Conservation (phyloP, 805 yeast species). For the Saturnispora mendoncae region DNA sequence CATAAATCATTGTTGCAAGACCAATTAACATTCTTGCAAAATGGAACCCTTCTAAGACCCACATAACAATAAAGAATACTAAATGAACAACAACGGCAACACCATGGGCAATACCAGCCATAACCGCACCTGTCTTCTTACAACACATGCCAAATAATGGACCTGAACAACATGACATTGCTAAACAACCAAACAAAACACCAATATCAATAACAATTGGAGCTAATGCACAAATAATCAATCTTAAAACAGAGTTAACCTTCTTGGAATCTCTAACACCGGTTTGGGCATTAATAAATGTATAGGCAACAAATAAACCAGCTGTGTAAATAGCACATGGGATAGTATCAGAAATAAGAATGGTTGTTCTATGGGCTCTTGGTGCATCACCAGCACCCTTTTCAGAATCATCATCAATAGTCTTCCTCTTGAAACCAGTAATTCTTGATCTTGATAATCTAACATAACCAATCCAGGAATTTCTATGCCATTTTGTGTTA, state of each 20-base stretch:
- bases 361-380: constrained; percentile 73
- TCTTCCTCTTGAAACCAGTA: constrained; percentile 55
- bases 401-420: constrained; percentile 70
- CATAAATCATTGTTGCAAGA: constrained; percentile 69
- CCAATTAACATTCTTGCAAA: constrained; percentile 86
- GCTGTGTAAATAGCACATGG: constrained; percentile 70
- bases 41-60: constrained; percentile 92
- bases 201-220: constrained; percentile 91
- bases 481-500: constrained; percentile 51
- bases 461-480: constrained; percentile 75
- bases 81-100: constrained; percentile 83
- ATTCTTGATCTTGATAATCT: constrained; percentile 51
- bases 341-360: constrained; percentile 60
- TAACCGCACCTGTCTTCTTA: constrained; percentile 91
- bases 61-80: constrained; percentile 85
- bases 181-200: constrained; percentile 65
- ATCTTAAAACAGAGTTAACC: constrained; percentile 66
- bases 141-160: constrained; percentile 92
- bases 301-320: constrained; percentile 71
- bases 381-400: constrained; percentile 76
- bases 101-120: constrained; percentile 95
- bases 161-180: constrained; percentile 93
- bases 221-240: constrained; percentile 73
- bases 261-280: constrained; percentile 51
- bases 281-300: constrained; percentile 77